Percentiles rank a stretch among this genome's conserved stretches.
Conservation (phyloP, 805 yeast genomes). For the Dipodascus albidus region DNA sequence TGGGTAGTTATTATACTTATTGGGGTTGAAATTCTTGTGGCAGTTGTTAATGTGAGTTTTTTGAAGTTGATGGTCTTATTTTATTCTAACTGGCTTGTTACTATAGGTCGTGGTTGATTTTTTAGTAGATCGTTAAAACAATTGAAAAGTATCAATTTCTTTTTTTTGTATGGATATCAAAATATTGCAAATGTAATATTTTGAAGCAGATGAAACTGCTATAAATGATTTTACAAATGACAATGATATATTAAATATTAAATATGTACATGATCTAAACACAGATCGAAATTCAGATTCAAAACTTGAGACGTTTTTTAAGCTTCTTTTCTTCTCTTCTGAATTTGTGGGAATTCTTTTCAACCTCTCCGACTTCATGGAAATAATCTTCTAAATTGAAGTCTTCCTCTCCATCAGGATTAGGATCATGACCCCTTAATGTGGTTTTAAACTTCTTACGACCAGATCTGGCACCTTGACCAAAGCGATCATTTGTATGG, state of each 20-base stretch:
- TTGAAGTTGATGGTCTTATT: too few relatives aligned
- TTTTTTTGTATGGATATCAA: too few relatives aligned
- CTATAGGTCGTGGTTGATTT: not conserved
- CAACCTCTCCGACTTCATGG: constrained; percentile 6
- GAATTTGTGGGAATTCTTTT: not conserved
- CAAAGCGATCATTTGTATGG: not conserved
- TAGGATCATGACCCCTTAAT: constrained; percentile 13
- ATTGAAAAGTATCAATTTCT: too few relatives aligned
- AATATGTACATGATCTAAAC: too few relatives aligned
- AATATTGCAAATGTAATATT: too few relatives aligned
- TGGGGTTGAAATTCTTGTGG: not conserved
- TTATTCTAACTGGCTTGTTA: too few relatives aligned
- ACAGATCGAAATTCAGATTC: too few relatives aligned
- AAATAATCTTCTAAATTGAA: constrained; percentile 9
- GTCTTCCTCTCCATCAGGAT: constrained; percentile 7
- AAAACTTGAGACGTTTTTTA: not conserved
- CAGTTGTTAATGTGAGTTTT: not conserved
- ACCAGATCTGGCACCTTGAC: constrained; percentile 2
- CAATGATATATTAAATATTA: too few relatives aligned
- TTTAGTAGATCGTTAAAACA: not conserved
- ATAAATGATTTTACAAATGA: too few relatives aligned
- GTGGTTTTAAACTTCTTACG: not conserved
- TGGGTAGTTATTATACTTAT: not conserved
- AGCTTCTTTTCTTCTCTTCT: not conserved
- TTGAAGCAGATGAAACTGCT: too few relatives aligned